Base-by-base conservation (phyloP, 352 stramenopile genomes). In the Phytopythium helicoides region DNA sequence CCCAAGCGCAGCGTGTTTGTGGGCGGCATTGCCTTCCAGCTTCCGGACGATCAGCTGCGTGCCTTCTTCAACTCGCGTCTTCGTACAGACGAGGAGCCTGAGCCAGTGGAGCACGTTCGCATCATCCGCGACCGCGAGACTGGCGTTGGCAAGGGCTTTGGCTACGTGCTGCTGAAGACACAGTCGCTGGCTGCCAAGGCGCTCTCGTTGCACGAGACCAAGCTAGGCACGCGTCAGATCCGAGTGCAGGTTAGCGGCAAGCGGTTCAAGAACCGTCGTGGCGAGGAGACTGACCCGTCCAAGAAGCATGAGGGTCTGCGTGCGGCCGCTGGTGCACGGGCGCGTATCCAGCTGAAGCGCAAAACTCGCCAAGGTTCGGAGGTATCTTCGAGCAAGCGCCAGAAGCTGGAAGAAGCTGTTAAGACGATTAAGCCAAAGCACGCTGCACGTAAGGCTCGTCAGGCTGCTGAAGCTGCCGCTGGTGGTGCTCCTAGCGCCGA, bases 91-190 rank as follows among this genome's bases (percentile, higher is more conserved):
- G 84, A 90, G 19, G 82, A 87, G 44, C 64, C 59, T 0, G 52
- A 70, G 28, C 73, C 74, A 16, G 77, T 97, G 22, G 78, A 96
- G 51, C 94, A 90, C 45, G 87, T 97, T 26, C 82, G 91, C 18
- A 64, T 97, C 34, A 84, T 97, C 45, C 85, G 91, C 38, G 91
- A 97, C 68, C 83, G 80, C 47, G 68, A 82, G n/a, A 94, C 86
- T 1, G 82, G 89, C n/a, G 54, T 91, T 3, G 90, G 90, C 46
- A 97, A 97, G 59, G 91, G 91, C 42, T 96, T 97, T 68, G 87
- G 87, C 16, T 97, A 97, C 60, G 56, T 97, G 47, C 61, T 96
- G 51, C 72, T 97, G 35, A 82, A 81, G 67, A 73, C 73, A 52
- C 64, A 68, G 37, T 60, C 57, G 21, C 74, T 91, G 16, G 82